Evolutionary conservation across 2,329 filamentous ascomycete species (phyloP).

Genomic region (Scytalidium lignicola): DNA sequence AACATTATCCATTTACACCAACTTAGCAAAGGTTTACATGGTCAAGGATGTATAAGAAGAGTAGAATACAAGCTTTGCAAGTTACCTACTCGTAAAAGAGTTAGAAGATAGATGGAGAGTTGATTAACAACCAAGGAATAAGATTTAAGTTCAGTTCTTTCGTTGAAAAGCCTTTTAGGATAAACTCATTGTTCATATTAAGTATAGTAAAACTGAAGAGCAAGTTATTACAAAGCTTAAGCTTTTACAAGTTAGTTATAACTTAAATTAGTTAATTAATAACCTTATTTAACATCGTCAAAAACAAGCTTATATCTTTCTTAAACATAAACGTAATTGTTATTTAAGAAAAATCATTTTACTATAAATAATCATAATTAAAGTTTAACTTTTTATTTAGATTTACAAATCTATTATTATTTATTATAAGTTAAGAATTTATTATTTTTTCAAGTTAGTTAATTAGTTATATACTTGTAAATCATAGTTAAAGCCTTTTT

Average conservation of each 20-base stretch:
- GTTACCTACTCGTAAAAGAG: conserved; percentile 1
- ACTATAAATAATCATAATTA: no score
- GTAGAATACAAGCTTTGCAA: conserved; percentile 3
- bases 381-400: no score
- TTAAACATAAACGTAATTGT: no score
- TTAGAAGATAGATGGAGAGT: conserved; percentile 3
- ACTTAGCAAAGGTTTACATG: background rate
- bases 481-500: no score
- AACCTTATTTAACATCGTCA: no score
- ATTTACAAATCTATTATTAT: no score
- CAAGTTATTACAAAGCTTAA: conserved; percentile 2
- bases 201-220: background rate
- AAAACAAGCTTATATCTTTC: no score
- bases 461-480: no score
- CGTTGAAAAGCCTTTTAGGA: conserved; percentile 5
- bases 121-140: conserved; percentile 1
- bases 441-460: no score
- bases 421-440: no score
- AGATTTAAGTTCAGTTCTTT: background rate
- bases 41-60: conserved; percentile 5
- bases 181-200: background rate
- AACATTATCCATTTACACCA: background rate
- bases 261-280: no score
- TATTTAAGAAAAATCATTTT: no score
- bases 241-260: background rate